Conservation (phyloP, 306 rosid species). For the Aeschynomene evenia region DNA sequence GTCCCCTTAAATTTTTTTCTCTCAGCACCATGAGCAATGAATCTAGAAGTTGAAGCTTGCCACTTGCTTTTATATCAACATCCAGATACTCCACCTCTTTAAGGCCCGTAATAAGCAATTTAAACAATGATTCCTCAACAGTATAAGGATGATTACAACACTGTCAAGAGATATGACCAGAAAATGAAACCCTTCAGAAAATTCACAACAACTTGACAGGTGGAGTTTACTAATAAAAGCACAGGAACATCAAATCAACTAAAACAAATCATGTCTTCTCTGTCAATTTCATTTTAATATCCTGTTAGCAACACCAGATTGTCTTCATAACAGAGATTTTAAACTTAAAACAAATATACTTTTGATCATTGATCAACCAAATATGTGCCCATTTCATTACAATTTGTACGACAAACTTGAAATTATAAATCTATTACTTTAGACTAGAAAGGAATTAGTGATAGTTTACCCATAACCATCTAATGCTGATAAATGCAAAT, state of each 20-base stretch:
- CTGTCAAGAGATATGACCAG: conserved; percentile 45
- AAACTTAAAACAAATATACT: not conserved
- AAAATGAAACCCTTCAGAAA: conserved; percentile 20
- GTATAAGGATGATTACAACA: conserved; percentile 87
- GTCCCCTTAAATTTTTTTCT: conserved; percentile 54
- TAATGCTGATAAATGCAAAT: conserved; percentile 17
- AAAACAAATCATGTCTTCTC: not conserved
- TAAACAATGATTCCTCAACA: conserved; percentile 44
- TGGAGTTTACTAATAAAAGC: conserved; percentile 11
- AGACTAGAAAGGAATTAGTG: conserved; percentile 13
- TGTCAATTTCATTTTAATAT: conserved; percentile 1
- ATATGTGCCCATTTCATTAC: not conserved
- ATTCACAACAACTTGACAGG: conserved; percentile 4
- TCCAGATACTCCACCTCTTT: conserved; percentile 45
- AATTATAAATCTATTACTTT: not conserved
- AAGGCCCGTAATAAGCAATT: conserved; percentile 44
- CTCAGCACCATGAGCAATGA: conserved; percentile 74
- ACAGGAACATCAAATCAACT: conserved; percentile 17
- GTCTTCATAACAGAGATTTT: conserved; percentile 3
- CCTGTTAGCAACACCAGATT: not conserved
- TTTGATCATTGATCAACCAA: conserved; percentile 9
- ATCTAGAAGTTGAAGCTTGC: conserved; percentile 89
- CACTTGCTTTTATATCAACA: conserved; percentile 78
- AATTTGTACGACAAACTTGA: not conserved
- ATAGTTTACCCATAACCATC: conserved; percentile 17